These are phyloP conservation scores for Fusarium virguliforme DNA, from an alignment of 2,329 filamentous ascomycete genomes.

Conservation along the genomic window DNA sequence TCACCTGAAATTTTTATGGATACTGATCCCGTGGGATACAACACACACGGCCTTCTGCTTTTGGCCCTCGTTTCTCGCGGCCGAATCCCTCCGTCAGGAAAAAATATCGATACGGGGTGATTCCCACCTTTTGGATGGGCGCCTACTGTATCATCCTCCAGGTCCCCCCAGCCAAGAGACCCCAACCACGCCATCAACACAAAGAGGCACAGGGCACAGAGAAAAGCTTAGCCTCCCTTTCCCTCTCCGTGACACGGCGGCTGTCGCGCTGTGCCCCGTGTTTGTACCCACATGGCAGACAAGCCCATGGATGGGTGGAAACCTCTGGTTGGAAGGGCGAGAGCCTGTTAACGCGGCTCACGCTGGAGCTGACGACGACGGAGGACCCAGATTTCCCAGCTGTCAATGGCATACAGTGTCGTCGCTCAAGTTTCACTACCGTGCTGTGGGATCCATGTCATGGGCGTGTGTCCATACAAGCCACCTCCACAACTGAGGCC, in stretches of 20 bases:
- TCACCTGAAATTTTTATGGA: conserved; percentile 4
- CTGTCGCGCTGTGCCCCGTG: not conserved
- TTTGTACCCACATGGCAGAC: conserved; percentile 16
- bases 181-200: conserved; percentile 23
- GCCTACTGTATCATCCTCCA: conserved; percentile 11
- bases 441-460: conserved; percentile 8
- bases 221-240: conserved; percentile 23
- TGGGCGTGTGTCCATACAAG: not conserved
- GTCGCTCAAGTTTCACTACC: conserved; percentile 19
- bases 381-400: conserved; percentile 24
- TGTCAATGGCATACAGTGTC: conserved; percentile 15
- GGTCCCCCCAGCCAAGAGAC: not conserved
- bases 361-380: conserved; percentile 38
- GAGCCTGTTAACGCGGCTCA: conserved; percentile 21
- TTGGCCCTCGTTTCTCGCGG: not conserved
- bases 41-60: not conserved
- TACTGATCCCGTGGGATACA: not conserved
- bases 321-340: not conserved
- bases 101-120: not conserved
- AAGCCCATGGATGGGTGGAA: not conserved
- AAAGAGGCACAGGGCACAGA: conserved; percentile 21
- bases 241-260: not conserved
- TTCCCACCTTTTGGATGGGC: not conserved
- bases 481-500: conserved; percentile 7
- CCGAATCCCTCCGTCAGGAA: not conserved